Evolutionary conservation across 768 basidiomycete genomes (phyloP), one percentile per base, ranked within the genome.

Genomic region (Xerocomus spinulosus): DNA sequence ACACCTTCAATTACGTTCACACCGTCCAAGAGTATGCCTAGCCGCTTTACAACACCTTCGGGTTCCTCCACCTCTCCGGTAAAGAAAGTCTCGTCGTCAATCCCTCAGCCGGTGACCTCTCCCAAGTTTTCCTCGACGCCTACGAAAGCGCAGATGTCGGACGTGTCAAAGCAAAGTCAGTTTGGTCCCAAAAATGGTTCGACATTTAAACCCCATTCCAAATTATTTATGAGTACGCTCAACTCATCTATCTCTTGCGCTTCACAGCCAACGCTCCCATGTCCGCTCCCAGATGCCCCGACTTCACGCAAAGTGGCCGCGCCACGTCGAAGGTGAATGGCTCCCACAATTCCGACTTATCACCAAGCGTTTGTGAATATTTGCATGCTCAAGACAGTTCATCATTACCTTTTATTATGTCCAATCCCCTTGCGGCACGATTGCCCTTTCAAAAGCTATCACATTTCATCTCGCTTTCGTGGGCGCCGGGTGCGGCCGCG

Each of bases 401-500:
- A 51, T 69, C 77, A 44, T 68, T 73, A 56, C 70, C 75, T 51
- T 74, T 73, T 44, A 69, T 77, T 46, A 78, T 75, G 68, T 70
- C 76, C 49, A 76, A 74, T 42, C 76, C 80, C 44, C 67, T 78
- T 55, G 70, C 77, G 52, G 68, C 80, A 64, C 78, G 78, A 69
- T 69, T 79, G 52, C 77, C 81, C 17, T 73, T 84, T 52, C 78
- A 80, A 54, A 74, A 75, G 47, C 57, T 87, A 59, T 77, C 82
- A 53, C 81, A 73, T 64, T 73, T 82, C 52, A 79, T 83, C 49
- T 76, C 81, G 38, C 64, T 73, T 41, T 73, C 78, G 50, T 78
- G 79, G 75, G 68, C 75, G 55, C 70, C 72, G 52, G 71, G 74
- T 61, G 67, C 63, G 50, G 57, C 62, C 49, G 43, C 61, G 47